Evolutionary conservation across 441 rosid species (phyloP), one percentile per base, ranked within the genome.

Genomic region (Populus hybrid): DNA sequence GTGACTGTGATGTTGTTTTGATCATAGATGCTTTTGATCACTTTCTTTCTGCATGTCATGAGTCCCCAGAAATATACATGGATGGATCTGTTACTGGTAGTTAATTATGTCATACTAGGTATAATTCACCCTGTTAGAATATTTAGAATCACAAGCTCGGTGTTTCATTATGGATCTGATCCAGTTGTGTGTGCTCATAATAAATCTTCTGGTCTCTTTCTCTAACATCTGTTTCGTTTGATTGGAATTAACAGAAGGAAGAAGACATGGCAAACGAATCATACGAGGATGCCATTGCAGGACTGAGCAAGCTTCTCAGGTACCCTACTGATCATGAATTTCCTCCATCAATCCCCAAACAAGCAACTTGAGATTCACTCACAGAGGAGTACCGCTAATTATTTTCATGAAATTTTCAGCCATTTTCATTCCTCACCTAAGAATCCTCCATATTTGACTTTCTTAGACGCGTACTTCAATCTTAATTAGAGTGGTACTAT

Each of bases 281-380:
- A 73, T 94, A 88, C 91, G 90, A 92, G 82, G 84, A 86, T 8
- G 98, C 98, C 84, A 86, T 92, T 75, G 94, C 88, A 26, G 92
- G 81, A 81, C 89, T 94, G 64, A 82, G 86, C 61, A 87, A 88
- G 85, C 92, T 94, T 79, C 90, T 94, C 84, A 91, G 96, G 98
- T 94, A 85, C 78, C 42, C 34, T 78, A n/a, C 26, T 16, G 1
- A 8, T n/a, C 23, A 20, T 46, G 10, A 28, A 0, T 24, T 53
- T 35, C 35, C 53, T 42, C 57, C 0, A 34, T 73, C 8, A 24
- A 38, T 34, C 34, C 70, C 68, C 73, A 61, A 57, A 61, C 24
- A 53, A 36, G 32, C 24, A 53, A 70, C 59, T 76, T 11, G 53
- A 46, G 53, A 46, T 14, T 46, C 6, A 46, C 53, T 3, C 11